Percentiles rank a stretch among this genome's conserved stretches.
Conservation (phyloP, 2,329 filamentous ascomycete species). For the Alternaria ethzedia region DNA sequence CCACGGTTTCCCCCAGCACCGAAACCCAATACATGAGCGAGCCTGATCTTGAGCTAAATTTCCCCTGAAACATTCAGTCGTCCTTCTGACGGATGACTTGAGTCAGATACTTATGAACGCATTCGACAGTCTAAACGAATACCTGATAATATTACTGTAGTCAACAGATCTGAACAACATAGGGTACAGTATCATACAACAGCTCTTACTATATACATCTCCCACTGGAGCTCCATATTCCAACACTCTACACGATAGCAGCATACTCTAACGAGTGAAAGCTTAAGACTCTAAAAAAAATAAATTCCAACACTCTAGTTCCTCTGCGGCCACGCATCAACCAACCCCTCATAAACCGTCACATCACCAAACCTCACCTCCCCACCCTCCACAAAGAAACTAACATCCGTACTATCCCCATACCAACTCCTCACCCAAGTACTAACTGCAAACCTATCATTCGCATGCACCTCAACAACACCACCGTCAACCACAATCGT, state of each 20-base stretch:
- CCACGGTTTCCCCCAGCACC: not conserved
- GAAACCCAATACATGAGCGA: not conserved
- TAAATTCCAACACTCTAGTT: no score
- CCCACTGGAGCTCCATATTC: not conserved
- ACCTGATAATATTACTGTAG: not conserved
- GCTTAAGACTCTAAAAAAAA: no score
- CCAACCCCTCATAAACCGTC: constrained; percentile 26
- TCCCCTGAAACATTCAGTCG: not conserved
- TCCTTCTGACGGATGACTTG: not conserved
- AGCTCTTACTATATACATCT: not conserved
- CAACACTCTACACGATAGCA: not conserved
- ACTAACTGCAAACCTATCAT: constrained; percentile 51
- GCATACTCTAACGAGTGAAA: no score
- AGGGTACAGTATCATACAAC: no score
- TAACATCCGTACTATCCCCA: constrained; percentile 22
- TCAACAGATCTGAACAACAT: not conserved
- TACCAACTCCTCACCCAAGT: constrained; percentile 52
- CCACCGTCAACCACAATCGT: constrained; percentile 51
- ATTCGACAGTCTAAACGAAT: not conserved
- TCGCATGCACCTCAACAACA: constrained; percentile 50
- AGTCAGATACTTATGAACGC: not conserved
- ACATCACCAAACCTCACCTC: constrained; percentile 34
- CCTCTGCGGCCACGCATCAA: constrained; percentile 16
- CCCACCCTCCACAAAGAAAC: constrained; percentile 22
- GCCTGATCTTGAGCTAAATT: not conserved